Conservation (phyloP, 495 filamentous ascomycete genomes). For the Aspergillus conjunctus region DNA sequence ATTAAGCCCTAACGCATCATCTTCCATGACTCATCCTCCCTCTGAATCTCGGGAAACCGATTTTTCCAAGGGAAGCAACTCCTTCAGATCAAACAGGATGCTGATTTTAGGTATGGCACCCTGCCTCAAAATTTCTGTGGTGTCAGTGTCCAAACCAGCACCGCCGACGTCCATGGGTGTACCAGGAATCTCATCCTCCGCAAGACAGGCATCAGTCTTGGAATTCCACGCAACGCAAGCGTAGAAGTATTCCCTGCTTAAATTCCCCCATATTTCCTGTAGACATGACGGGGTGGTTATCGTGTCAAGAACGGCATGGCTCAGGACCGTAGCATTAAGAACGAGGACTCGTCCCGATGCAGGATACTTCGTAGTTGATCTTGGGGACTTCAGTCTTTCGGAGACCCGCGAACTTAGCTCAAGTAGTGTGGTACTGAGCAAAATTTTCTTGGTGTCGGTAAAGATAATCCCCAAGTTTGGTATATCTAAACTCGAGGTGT, state of each 20-base stretch:
- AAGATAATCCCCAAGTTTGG: conserved; percentile 16
- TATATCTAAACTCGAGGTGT: neutral
- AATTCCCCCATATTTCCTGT: conserved; percentile 34
- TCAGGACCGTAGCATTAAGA: conserved; percentile 31
- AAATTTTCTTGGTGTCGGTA: neutral
- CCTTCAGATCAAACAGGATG: conserved; percentile 17
- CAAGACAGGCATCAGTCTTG: neutral
- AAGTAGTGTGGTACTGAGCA: conserved; percentile 32
- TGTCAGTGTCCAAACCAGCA: neutral
- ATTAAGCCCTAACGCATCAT: too few relatives aligned
- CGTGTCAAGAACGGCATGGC: conserved; percentile 13
- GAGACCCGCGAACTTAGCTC: conserved; percentile 25
- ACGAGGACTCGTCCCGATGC: conserved; percentile 39
- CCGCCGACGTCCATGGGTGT: conserved; percentile 10
- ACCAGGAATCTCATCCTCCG: conserved; percentile 16
- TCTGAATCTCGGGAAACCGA: neutral
- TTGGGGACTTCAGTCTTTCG: conserved; percentile 5
- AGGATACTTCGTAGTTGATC: conserved; percentile 1
- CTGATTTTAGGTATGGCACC: neutral
- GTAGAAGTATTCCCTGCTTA: conserved; percentile 37
- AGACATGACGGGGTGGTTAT: conserved; percentile 32
- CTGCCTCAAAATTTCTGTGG: neutral
- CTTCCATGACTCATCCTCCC: too few relatives aligned
- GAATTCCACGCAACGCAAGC: conserved; percentile 37
- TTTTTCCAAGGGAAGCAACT: conserved; percentile 7